Conservation (phyloP, 352 stramenopile species). For the Phytophthora cactorum region DNA sequence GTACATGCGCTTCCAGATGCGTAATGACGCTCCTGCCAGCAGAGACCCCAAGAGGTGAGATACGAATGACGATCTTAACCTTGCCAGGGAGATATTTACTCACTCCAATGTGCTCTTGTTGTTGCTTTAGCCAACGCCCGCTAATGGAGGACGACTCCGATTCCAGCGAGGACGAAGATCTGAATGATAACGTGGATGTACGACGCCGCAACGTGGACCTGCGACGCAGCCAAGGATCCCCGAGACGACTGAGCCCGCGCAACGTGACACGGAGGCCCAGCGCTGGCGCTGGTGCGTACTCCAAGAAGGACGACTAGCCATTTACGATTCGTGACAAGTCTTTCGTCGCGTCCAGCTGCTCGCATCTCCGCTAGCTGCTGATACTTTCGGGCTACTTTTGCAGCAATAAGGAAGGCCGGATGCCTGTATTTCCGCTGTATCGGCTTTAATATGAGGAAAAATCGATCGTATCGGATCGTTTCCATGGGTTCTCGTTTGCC, state of each 20-base stretch:
- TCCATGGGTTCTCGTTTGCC: slow-evolving; percentile 48
- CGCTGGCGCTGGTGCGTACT: slow-evolving; percentile 29
- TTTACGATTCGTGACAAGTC: slow-evolving; percentile 1
- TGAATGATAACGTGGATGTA: slow-evolving; percentile 41
- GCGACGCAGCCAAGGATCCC: slow-evolving; percentile 30
- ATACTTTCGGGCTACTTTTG: background rate
- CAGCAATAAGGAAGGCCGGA: slow-evolving; percentile 3
- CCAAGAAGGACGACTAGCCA: slow-evolving; percentile 67
- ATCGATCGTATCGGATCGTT: slow-evolving; percentile 75
- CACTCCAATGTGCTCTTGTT: slow-evolving; percentile 7
- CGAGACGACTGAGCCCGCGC: slow-evolving; percentile 27
- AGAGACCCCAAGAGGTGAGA: slow-evolving; percentile 71
- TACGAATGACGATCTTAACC: background rate
- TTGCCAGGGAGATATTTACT: background rate
- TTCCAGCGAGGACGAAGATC: slow-evolving; percentile 76
- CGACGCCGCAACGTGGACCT: slow-evolving; percentile 51
- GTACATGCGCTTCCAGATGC: slow-evolving; percentile 86
- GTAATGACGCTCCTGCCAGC: slow-evolving; percentile 50
- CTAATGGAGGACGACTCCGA: slow-evolving; percentile 77
- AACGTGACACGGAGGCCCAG: slow-evolving; percentile 34
- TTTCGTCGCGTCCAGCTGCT: background rate
- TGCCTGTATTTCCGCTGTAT: slow-evolving; percentile 25
- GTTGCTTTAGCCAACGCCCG: slow-evolving; percentile 59
- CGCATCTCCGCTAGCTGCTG: background rate
- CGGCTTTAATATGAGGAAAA: slow-evolving; percentile 64